These are phyloP conservation scores for Colletotrichum incanum DNA, from an alignment of 2,329 filamentous ascomycete species.

Conservation along the genomic window DNA sequence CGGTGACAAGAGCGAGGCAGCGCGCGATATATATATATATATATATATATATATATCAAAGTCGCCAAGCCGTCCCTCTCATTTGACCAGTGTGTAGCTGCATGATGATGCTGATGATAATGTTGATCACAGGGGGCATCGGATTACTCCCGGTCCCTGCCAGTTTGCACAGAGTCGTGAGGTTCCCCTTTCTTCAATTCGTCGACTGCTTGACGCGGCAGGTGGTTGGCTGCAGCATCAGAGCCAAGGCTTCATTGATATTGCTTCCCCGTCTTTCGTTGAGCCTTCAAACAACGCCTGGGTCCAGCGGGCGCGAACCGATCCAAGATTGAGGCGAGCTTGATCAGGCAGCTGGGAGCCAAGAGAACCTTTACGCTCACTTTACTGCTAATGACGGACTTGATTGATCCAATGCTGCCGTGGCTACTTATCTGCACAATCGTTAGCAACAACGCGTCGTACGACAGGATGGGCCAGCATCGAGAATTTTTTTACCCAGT, in stretches of 20 bases:
- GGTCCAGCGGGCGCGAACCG: not conserved
- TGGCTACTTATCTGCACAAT: not conserved
- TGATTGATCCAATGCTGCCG: not conserved
- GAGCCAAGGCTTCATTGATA: not conserved
- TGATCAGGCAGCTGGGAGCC: not conserved
- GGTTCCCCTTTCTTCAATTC: not conserved
- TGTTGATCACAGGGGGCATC: constrained; percentile 6
- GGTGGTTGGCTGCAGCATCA: not conserved
- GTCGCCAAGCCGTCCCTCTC: constrained; percentile 13
- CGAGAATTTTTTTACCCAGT: not conserved
- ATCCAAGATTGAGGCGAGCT: not conserved
- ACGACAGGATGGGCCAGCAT: constrained; percentile 2
- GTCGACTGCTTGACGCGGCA: not conserved
- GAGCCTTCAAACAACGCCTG: not conserved
- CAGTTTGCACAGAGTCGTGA: not conserved
- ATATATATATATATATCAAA: not conserved
- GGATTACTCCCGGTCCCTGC: not conserved
- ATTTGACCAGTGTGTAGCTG: constrained; percentile 14
- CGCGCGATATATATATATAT: constrained; percentile 14
- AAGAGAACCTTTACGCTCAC: not conserved
- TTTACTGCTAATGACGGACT: not conserved
- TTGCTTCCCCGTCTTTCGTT: not conserved
- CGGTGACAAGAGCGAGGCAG: not conserved
- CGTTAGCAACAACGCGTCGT: not conserved
- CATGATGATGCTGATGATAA: constrained; percentile 31